Conservation (phyloP, 768 basidiomycete species). For the Boletus subcaerulescens region DNA sequence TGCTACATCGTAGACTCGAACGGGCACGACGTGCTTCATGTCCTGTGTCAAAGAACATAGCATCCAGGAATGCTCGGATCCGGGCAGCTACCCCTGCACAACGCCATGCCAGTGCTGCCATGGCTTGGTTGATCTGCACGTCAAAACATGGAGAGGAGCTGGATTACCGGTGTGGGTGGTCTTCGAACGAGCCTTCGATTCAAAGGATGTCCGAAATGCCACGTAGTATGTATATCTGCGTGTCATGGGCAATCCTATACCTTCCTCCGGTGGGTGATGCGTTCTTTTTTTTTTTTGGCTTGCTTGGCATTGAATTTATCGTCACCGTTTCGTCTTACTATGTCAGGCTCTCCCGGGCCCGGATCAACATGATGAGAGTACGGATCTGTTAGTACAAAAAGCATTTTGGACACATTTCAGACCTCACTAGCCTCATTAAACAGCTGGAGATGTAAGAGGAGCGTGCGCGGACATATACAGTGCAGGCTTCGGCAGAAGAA, state of each 20-base stretch:
- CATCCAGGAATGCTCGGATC: neutral
- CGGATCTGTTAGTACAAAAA: neutral
- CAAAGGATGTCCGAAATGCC: neutral
- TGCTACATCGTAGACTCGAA: neutral
- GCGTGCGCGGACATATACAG: neutral
- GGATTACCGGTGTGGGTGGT: constrained; percentile 1
- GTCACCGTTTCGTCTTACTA: neutral
- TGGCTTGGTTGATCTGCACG: neutral
- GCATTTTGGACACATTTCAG: neutral
- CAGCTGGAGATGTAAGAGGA: neutral
- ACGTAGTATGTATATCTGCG: neutral
- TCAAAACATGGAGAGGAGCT: neutral
- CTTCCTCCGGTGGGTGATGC: neutral
- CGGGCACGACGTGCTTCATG: neutral
- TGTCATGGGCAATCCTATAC: neutral
- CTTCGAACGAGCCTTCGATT: too few relatives aligned
- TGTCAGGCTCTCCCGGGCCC: neutral
- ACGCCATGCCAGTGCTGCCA: neutral
- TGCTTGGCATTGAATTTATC: neutral
- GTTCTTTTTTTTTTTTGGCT: neutral
- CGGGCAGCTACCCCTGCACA: neutral
- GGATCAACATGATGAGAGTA: neutral
- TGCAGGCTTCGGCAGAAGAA: neutral
- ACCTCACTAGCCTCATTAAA: neutral
- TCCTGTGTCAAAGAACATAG: neutral